Conservation (phyloP, 768 basidiomycete species). For the Cubamyces lactineus region DNA sequence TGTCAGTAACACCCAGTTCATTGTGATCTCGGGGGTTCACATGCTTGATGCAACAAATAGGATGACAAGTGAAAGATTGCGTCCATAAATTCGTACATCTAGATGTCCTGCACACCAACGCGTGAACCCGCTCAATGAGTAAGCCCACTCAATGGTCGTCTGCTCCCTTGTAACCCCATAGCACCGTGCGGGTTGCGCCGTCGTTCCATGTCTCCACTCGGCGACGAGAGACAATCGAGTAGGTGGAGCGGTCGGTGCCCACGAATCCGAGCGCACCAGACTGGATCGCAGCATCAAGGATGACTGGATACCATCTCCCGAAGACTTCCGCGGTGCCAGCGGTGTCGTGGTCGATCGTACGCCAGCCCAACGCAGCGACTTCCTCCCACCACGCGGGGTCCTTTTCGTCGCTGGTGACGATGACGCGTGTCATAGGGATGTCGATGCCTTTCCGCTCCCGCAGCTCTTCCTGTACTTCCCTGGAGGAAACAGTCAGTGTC, state of each 20-base stretch:
- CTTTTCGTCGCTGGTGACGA: conserved; percentile 48
- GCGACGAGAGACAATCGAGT: conserved; percentile 67
- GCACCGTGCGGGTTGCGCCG: conserved; percentile 53
- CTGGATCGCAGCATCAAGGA: conserved; percentile 76
- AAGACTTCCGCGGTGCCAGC: conserved; percentile 39
- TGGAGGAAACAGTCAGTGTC: background rate
- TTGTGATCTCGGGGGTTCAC: too few relatives aligned
- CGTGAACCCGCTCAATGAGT: too few relatives aligned
- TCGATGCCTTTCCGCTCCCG: conserved; percentile 34
- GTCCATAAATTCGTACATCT: conserved; percentile 6
- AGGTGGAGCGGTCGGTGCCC: conserved; percentile 72
- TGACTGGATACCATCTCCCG: conserved; percentile 56
- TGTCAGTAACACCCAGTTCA: too few relatives aligned
- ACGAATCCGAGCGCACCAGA: conserved; percentile 69
- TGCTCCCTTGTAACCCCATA: conserved; percentile 60
- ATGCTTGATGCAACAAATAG: too few relatives aligned
- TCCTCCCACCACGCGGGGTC: conserved; percentile 45
- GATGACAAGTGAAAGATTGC: background rate
- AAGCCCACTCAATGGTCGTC: conserved; percentile 50
- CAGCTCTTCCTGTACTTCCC: conserved; percentile 44
- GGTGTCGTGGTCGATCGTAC: conserved; percentile 37
- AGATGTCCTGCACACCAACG: background rate
- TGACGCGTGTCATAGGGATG: conserved; percentile 38
- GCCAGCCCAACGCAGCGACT: conserved; percentile 41
- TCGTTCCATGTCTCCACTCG: conserved; percentile 69